Base-by-base conservation (phyloP, 192 early-diverging fungal genomes). In the Tieghemiomyces parasiticus region DNA sequence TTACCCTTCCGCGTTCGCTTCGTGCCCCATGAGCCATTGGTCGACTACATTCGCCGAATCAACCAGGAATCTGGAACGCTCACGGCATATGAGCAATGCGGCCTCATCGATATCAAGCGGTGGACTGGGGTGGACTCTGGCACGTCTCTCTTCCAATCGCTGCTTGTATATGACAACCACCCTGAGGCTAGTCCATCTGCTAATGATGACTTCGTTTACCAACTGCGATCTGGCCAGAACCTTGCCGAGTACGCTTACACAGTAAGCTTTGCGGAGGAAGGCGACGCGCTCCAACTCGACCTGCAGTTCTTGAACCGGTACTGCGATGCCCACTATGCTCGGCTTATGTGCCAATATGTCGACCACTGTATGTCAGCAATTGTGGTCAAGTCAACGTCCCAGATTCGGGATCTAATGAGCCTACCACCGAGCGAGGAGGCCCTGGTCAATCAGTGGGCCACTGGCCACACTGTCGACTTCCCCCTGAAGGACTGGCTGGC, bases 81-180 rank as follows among this genome's bases (percentile, higher is more conserved):
- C 0, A n/a, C 29, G 31, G 32, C 32, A 31, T 35, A 30, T n/a
- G 54, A 56, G 14, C 54, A 56, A 6, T 3, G 19, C 54, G 16
- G 32, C 34, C 30, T 56, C 2, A 24, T 56, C 16, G 54, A 56
- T 56, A 34, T 56, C 32, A 10, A 34, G 34, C 29, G 29, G 19
- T 56, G 54, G 54, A 24, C 4, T 1, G 32, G 32, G 16, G 32
- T 56, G 14, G 6, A 1, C 28, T 16, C 54, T 1, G 32, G 34
- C 19, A 24, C 34, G 2, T 8, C 13, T 20, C 33, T 56, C 29
- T 56, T 56, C 54, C 31, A 35, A 2, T 34, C 54, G 1, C 34
- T 56, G 31, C 54, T 56, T n/a, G 32, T 56, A 16, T 56, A n/a
- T 31, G 54, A 56, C 33, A 56, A 34, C 13, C n/a, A n/a, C 47